These are phyloP conservation scores for Candida vartiovaarae DNA, from an alignment of 805 yeast species.

Conservation along the genomic window DNA sequence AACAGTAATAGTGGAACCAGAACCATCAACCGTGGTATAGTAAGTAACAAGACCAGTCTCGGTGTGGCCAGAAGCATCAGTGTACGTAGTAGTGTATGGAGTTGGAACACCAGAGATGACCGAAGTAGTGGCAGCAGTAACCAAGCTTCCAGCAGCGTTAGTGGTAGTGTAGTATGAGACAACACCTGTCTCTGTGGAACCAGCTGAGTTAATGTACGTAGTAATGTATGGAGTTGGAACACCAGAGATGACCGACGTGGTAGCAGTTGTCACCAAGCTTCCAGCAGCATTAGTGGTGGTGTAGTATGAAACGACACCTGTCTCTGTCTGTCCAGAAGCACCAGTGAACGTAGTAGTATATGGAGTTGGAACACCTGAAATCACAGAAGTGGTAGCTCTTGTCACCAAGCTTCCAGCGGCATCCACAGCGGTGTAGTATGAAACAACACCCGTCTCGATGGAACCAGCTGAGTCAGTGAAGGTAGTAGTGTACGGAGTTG, in stretches of 20 bases:
- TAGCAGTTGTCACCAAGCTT: not conserved
- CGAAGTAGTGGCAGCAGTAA: too few relatives aligned
- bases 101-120: too few relatives aligned
- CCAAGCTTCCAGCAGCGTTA: not conserved
- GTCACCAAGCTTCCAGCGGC: not conserved
- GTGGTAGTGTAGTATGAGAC: conserved; percentile 2
- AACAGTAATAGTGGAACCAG: not conserved
- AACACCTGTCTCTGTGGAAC: conserved; percentile 1
- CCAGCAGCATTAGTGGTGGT: conserved; percentile 2
- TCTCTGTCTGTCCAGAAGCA: too few relatives aligned
- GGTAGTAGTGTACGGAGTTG: too few relatives aligned
- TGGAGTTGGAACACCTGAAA: conserved; percentile 1
- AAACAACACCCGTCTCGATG: too few relatives aligned
- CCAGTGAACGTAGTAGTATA: conserved; percentile 2
- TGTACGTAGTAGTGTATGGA: conserved; percentile 1
- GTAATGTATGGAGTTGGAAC: conserved; percentile 7
- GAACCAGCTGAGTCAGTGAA: too few relatives aligned
- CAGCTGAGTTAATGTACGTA: conserved; percentile 2
- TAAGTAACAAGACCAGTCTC: conserved; percentile 2
- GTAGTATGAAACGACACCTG: conserved; percentile 3
- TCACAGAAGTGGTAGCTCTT: not conserved
- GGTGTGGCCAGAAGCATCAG: not conserved
- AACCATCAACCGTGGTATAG: conserved; percentile 2
- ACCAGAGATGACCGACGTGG: not conserved
- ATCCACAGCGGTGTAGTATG: too few relatives aligned